Percentiles rank a stretch among this genome's conserved stretches.
These are phyloP conservation scores for Fusarium nisikadoi DNA, from an alignment of 2,329 filamentous ascomycete genomes.

Conservation along the genomic window DNA sequence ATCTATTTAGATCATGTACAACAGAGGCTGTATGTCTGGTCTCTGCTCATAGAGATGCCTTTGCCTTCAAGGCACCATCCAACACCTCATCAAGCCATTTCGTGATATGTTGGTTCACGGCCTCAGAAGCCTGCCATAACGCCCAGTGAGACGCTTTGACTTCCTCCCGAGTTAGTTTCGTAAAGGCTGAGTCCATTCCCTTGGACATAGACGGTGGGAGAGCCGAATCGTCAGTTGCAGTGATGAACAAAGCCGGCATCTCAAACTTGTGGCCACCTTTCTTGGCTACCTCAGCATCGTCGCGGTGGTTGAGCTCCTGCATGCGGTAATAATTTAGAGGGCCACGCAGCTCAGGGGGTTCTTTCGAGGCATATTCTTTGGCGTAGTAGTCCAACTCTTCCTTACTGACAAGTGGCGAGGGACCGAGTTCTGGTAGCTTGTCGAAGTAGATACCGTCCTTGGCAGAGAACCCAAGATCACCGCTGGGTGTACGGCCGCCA, in stretches of 20 bases:
- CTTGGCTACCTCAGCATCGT: slow-evolving; percentile 72
- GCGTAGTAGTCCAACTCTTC: slow-evolving; percentile 84
- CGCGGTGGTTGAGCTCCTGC: slow-evolving; percentile 76
- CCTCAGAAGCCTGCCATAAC: slow-evolving; percentile 75
- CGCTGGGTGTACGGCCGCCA: slow-evolving; percentile 69
- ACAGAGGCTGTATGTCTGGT: neutral
- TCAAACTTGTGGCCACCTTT: slow-evolving; percentile 64
- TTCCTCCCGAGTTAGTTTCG: slow-evolving; percentile 71
- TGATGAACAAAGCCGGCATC: slow-evolving; percentile 78
- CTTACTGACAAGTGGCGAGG: slow-evolving; percentile 68
- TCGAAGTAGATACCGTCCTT: slow-evolving; percentile 72
- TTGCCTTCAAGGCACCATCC: slow-evolving; percentile 44
- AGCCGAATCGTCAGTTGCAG: slow-evolving; percentile 75
- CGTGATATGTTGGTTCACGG: slow-evolving; percentile 75
- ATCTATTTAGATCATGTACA: neutral
- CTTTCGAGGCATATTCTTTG: slow-evolving; percentile 72
- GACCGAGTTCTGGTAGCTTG: slow-evolving; percentile 66
- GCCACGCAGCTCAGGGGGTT: slow-evolving; percentile 72
- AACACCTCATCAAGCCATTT: slow-evolving; percentile 70
- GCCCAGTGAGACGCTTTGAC: slow-evolving; percentile 85
- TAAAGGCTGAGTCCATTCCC: slow-evolving; percentile 76
- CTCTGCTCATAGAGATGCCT: slow-evolving; percentile 42
- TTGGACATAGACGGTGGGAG: slow-evolving; percentile 76
- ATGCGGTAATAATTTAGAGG: slow-evolving; percentile 92
- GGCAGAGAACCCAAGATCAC: slow-evolving; percentile 67